Percentiles rank a stretch among this genome's conserved stretches.
phyloP scores from a whole-genome alignment of 2,329 filamentous ascomycete genomes.

The Diplodia mutila region DNA sequence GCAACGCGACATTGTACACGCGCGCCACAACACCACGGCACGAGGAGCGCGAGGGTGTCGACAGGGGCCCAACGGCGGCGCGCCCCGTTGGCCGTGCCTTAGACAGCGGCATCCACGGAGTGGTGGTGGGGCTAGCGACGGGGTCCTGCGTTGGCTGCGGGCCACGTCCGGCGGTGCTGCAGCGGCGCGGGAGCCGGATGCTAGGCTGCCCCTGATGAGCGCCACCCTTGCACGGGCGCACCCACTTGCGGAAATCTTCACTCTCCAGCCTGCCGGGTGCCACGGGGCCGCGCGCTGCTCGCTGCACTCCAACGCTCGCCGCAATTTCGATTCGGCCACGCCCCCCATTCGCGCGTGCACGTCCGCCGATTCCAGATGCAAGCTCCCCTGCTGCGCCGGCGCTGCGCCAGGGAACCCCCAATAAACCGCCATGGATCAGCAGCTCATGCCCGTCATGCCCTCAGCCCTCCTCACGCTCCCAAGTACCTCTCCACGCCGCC shows the following conservation, averaged over 20 bases:
- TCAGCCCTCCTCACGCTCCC: constrained; percentile 2
- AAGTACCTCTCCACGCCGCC: constrained; percentile 7
- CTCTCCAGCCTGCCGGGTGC: background rate
- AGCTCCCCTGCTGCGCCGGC: constrained; percentile 15
- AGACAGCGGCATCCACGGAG: background rate
- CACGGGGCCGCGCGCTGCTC: no score
- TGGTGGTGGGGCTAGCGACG: background rate
- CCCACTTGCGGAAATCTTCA: background rate
- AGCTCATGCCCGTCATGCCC: constrained; percentile 11
- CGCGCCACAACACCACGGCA: constrained; percentile 13
- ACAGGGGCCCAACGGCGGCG: background rate
- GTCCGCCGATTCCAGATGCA: constrained; percentile 1
- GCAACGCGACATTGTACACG: background rate
- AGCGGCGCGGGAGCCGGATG: constrained; percentile 5
- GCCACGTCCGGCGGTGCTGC: no score
- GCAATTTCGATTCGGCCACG: constrained; percentile 20
- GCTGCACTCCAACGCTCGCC: constrained; percentile 16
- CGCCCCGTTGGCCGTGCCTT: constrained; percentile 6
- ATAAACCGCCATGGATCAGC: constrained; percentile 23
- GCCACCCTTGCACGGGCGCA: no score
- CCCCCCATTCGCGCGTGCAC: constrained; percentile 20
- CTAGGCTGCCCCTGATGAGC: constrained; percentile 20
- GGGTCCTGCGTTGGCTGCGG: background rate
- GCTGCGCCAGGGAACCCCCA: constrained; percentile 19
- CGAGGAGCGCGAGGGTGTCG: background rate